Conservation (phyloP, 768 basidiomycete species). For the Phlebiopsis flavidoalba region DNA sequence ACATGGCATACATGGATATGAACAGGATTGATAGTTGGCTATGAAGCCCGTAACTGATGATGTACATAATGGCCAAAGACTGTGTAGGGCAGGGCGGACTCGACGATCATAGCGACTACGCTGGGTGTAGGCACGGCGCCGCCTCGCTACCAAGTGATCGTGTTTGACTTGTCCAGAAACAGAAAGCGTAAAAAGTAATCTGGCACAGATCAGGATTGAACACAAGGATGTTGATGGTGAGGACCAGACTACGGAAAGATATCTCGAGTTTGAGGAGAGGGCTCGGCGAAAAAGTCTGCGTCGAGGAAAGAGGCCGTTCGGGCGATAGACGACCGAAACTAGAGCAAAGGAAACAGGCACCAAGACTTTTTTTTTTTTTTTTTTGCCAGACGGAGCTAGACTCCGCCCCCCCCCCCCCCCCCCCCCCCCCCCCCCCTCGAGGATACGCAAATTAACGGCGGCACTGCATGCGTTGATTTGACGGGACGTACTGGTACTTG, state of each 20-base stretch:
- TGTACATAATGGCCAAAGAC: slow-evolving; percentile 32
- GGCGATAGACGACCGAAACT: no score
- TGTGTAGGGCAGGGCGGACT: slow-evolving; percentile 38
- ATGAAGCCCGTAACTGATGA: slow-evolving; percentile 33
- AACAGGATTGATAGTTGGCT: slow-evolving; percentile 30
- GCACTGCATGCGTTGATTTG: not conserved
- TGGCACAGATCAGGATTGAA: slow-evolving; percentile 34
- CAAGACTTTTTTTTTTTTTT: no score
- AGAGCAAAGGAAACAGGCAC: slow-evolving; percentile 32
- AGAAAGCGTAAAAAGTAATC: slow-evolving; percentile 31
- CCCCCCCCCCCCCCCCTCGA: no score
- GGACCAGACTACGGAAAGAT: slow-evolving; percentile 35
- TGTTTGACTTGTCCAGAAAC: slow-evolving; percentile 25
- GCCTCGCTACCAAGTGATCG: slow-evolving; percentile 27
- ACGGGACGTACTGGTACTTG: slow-evolving; percentile 15
- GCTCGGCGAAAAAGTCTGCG: slow-evolving; percentile 37
- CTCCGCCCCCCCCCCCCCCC: no score
- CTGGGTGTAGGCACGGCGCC: slow-evolving; percentile 33
- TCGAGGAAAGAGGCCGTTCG: no score
- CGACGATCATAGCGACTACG: slow-evolving; percentile 33
- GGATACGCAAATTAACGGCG: not conserved
- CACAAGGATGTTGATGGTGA: slow-evolving; percentile 37
- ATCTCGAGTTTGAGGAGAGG: slow-evolving; percentile 32
- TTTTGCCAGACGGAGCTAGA: no score
- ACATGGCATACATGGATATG: slow-evolving; percentile 3